Conservation (phyloP, 2,329 filamentous ascomycete genomes). For the Microdochium paspali region DNA sequence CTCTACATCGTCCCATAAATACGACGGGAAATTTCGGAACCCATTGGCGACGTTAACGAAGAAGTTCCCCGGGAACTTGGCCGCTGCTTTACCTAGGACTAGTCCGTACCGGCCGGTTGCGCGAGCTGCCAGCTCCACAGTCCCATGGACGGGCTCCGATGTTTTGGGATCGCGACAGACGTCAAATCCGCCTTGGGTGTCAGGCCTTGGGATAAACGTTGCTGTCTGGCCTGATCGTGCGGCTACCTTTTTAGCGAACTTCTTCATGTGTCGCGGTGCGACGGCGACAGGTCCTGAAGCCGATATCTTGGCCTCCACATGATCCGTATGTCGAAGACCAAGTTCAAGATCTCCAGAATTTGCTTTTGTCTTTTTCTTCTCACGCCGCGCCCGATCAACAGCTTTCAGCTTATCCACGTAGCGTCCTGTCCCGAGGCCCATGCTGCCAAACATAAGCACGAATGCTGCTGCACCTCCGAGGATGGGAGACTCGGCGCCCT, state of each 20-base stretch:
- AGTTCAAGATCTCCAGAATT: not conserved
- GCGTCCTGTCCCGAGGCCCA: conserved; percentile 41
- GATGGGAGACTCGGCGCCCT: conserved; percentile 55
- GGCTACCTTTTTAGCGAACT: not conserved
- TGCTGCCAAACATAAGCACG: conserved; percentile 54
- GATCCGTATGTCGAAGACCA: not conserved
- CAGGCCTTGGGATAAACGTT: not conserved
- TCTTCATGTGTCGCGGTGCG: not conserved
- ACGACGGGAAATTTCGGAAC: conserved; percentile 63
- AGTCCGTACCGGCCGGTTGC: conserved; percentile 44
- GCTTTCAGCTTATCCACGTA: conserved; percentile 8
- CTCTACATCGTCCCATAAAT: conserved; percentile 26
- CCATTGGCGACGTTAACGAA: conserved; percentile 60
- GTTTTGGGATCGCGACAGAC: not conserved
- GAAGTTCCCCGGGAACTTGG: conserved; percentile 60
- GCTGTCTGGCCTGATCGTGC: not conserved
- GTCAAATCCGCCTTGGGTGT: not conserved
- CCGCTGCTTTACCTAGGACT: conserved; percentile 49
- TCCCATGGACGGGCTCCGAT: not conserved
- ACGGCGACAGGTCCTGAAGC: not conserved
- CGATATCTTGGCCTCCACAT: not conserved
- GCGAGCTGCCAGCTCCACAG: conserved; percentile 11
- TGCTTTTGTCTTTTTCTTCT: not conserved
- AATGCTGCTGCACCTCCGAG: conserved; percentile 56
- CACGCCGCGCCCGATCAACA: not conserved